Conservation (phyloP, 768 basidiomycete species). For the Agrocybe chaxingu region DNA sequence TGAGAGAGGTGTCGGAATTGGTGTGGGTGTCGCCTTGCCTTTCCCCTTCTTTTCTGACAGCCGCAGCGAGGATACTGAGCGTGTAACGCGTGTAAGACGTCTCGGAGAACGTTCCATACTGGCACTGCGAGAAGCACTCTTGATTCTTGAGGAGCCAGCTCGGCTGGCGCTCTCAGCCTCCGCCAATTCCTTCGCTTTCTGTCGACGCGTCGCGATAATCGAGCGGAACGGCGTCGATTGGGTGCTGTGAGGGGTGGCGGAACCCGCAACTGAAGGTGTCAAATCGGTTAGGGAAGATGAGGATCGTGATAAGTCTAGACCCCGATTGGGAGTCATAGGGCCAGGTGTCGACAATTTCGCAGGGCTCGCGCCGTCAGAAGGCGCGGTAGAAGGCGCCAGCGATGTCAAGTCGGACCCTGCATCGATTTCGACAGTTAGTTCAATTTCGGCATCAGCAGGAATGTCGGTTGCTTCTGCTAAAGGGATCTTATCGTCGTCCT, state of each 20-base stretch:
- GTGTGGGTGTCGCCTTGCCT: slow-evolving; percentile 34
- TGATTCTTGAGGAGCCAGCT: slow-evolving; percentile 20
- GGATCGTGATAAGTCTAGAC: slow-evolving; percentile 29
- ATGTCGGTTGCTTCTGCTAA: slow-evolving; percentile 45
- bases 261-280: slow-evolving; percentile 30
- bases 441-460: slow-evolving; percentile 50
- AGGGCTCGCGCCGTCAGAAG: slow-evolving; percentile 26
- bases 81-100: slow-evolving; percentile 28
- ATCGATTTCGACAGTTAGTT: slow-evolving; percentile 48
- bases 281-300: slow-evolving; percentile 41
- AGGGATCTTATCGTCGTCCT: slow-evolving; percentile 44
- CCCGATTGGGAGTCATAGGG: slow-evolving; percentile 28
- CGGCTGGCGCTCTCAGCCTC: slow-evolving; percentile 4
- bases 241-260: slow-evolving; percentile 28
- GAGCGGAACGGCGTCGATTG: slow-evolving; percentile 45
- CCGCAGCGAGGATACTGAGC: slow-evolving; percentile 18
- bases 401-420: slow-evolving; percentile 44
- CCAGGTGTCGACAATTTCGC: slow-evolving; percentile 24
- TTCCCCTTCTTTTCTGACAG: slow-evolving; percentile 27
- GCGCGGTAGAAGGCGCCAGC: slow-evolving; percentile 34
- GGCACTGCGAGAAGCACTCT: slow-evolving; percentile 7
- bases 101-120: slow-evolving; percentile 19
- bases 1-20: slow-evolving; percentile 25
- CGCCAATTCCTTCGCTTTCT: slow-evolving; percentile 36
- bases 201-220: slow-evolving; percentile 58